Percentiles rank a stretch among this genome's conserved stretches.
phyloP scores from a whole-genome alignment of 805 yeast genomes.

The Candida schatavii region DNA sequence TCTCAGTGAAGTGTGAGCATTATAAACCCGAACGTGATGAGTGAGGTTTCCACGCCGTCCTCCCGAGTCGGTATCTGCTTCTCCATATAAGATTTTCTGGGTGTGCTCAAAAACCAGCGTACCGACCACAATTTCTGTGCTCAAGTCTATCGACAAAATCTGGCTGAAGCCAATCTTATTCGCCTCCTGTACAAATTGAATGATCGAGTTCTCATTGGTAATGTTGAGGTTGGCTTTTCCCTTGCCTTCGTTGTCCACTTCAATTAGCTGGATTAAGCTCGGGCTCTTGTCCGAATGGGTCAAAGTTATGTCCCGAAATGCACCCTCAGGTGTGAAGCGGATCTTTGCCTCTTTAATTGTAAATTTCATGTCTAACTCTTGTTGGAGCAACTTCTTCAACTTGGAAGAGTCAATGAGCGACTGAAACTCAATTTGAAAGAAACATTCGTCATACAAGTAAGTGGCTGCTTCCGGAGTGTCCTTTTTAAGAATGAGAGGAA shows the following conservation, averaged over 20 bases:
- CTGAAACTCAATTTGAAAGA: slow-evolving; percentile 18
- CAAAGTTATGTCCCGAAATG: background rate
- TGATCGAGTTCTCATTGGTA: slow-evolving; percentile 4
- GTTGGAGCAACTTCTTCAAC: slow-evolving; percentile 9
- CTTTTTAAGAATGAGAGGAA: slow-evolving; percentile 15
- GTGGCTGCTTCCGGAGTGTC: slow-evolving; percentile 9
- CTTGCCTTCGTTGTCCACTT: background rate
- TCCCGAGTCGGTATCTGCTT: too few species aligned
- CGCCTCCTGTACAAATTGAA: slow-evolving; percentile 21
- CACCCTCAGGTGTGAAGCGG: slow-evolving; percentile 4
- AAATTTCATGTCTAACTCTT: slow-evolving; percentile 6
- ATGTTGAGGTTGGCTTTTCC: background rate
- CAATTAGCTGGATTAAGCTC: background rate
- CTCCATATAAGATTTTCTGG: background rate
- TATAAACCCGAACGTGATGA: too few species aligned
- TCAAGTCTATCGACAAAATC: slow-evolving; percentile 13
- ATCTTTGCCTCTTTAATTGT: slow-evolving; percentile 11
- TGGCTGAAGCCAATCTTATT: slow-evolving; percentile 21
- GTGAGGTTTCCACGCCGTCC: too few species aligned
- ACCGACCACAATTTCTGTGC: background rate
- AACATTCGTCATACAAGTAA: slow-evolving; percentile 15
- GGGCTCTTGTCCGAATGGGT: background rate
- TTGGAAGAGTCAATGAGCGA: slow-evolving; percentile 8
- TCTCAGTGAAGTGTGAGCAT: too few species aligned
- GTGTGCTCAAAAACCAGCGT: background rate